Base-by-base conservation (phyloP, 495 filamentous ascomycete genomes). In the Cairneyella variabilis region DNA sequence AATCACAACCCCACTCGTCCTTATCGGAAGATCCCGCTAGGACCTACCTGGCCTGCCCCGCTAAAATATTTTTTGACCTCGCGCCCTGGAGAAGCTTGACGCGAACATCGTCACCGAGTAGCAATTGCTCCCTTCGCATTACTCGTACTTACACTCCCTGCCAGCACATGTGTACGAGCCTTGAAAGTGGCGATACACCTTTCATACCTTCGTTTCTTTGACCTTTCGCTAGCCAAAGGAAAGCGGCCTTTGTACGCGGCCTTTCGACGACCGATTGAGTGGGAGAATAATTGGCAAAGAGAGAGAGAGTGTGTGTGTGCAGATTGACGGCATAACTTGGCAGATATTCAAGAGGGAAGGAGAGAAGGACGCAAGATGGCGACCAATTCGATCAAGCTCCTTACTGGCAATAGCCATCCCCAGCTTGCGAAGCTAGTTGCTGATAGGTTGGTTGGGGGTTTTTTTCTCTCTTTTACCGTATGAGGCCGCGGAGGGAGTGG, bases 321-420 rank as follows among this genome's bases (percentile, higher is more conserved):
- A n/a, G n/a, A n/a, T n/a, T n/a, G n/a, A n/a, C n/a, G n/a, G n/a
- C n/a, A n/a, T n/a, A n/a, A n/a, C n/a, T n/a, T n/a, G n/a, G n/a
- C n/a, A 44, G 17, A 44, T 44, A 21, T 6, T 44, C 0, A n/a
- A 18, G 44, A 47, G 16, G n/a, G 21, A 7, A 18, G 26, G 26
- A 2, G 5, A 34, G 26, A 3, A 42, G 41, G 23, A 42, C 9
- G 58, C 68, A 73, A 52, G 56, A 88, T 88, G 84, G 77, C 84
- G 57, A 75, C 83, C 48, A 97, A 97, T 79, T 91, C 90, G 43
- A 95, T 97, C 73, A 97, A 97, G 72, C 72, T 97, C 58, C 80
- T 97, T 66, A 93, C 91, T 63, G 92, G 92, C 61, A 95, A 92
- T 71, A 95, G 91, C 71, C 92, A 98, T 71, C 93, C 92, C 10